These are phyloP conservation scores for Aspergillus luchuensis DNA, from an alignment of 2,329 filamentous ascomycete species.

Conservation along the genomic window DNA sequence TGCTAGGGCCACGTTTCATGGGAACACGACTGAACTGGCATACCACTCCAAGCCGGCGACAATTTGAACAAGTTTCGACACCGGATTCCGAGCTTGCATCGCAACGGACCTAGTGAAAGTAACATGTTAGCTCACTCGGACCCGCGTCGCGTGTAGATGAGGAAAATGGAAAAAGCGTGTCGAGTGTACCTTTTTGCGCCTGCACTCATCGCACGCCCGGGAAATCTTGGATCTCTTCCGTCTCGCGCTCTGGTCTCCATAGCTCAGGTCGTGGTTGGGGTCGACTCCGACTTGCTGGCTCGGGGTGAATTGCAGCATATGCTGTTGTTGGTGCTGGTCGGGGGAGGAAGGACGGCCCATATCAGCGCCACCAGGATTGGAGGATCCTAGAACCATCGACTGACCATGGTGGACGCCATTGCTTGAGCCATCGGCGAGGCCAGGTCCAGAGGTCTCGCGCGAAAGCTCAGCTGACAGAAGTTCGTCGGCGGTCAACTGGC, in stretches of 20 bases:
- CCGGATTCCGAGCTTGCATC: constrained; percentile 76
- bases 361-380: constrained; percentile 37
- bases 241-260: constrained; percentile 65
- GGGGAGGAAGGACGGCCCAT: constrained; percentile 41
- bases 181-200: constrained; percentile 69
- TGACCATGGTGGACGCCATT: constrained; percentile 46
- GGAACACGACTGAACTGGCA: constrained; percentile 87
- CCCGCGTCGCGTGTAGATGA: constrained; percentile 18
- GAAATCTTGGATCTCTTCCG: constrained; percentile 84
- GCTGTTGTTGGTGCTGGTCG: constrained; percentile 44
- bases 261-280: constrained; percentile 51
- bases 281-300: constrained; percentile 49
- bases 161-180: constrained; percentile 14
- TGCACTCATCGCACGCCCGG: constrained; percentile 83
- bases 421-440: constrained; percentile 43
- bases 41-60: constrained; percentile 70
- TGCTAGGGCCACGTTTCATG: constrained; percentile 85
- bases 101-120: constrained; percentile 66
- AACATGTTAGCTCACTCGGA: constrained; percentile 23
- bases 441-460: constrained; percentile 48
- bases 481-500: constrained; percentile 50
- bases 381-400: constrained; percentile 43
- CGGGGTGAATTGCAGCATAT: constrained; percentile 46
- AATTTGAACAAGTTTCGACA: constrained; percentile 77
- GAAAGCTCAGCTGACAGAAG: constrained; percentile 51